Base-by-base conservation (phyloP, 164 flowering plant genomes). In the Malania oleifera region DNA sequence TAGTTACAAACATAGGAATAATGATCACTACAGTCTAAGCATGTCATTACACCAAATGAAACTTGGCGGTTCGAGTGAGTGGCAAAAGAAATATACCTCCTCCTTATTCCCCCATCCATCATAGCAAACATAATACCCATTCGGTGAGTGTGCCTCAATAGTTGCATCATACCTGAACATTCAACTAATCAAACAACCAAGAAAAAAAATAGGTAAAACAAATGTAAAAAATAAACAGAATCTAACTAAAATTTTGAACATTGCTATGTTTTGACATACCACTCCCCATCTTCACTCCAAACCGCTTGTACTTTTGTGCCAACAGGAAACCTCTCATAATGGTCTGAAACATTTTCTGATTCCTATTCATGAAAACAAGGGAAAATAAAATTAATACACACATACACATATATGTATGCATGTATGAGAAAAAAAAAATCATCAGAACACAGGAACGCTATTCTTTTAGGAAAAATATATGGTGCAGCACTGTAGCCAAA, bases 231-330 rank as follows among this genome's bases (percentile, higher is more conserved):
- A 38, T 19, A 39, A 24, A 24, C 24, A 25, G 0, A 45, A 40
- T 56, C 3, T 12, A 15, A 47, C 3, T 38, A 43, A 56, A 45
- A 27, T n/a, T 15, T 12, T 1, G 17, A 14, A 22, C 17, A 46
- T 23, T 23, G 9, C 5, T 40, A n/a, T 8, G 1, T 25, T 51
- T 35, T 52, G 15, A 60, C 81, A 64, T 76, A 93, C 99, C 99
- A 90, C 38, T 90, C 99, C 53, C 99, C 99, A 70, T 93, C 99
- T 66, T 93, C 95, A 74, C 99, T 93, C 81, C 82, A 93, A 54
- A 93, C 96, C 61, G 99, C 97, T 72, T 90, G 96, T 67, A 93
- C 82, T 80, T 77, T 90, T 31, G 87, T 68, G 58, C 99, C 99
- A 54, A 85, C 67, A 39, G 87, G 76, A 54, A 83, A 70, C 57